These are phyloP conservation scores for Colletotrichum sojae DNA, from an alignment of 2,329 filamentous ascomycete species.

Conservation along the genomic window DNA sequence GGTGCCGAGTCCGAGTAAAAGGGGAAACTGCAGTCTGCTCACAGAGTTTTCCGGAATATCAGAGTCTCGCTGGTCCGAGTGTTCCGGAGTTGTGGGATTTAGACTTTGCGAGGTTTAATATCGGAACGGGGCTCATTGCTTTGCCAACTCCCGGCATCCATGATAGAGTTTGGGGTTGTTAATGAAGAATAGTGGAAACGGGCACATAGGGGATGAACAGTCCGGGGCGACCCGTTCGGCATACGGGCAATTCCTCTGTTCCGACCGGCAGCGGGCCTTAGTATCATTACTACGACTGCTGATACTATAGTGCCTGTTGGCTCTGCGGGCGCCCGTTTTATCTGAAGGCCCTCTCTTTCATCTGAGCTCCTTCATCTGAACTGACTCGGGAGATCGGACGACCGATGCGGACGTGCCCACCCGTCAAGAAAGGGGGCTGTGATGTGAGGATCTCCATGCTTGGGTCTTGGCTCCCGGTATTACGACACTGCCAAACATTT, in stretches of 20 bases:
- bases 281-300: too few species aligned
- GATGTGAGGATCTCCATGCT: not conserved
- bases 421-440: not conserved
- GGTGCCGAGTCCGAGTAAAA: slow-evolving; percentile 2
- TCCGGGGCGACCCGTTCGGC: slow-evolving; percentile 15
- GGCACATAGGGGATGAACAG: slow-evolving; percentile 19
- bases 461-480: not conserved
- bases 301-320: slow-evolving; percentile 1
- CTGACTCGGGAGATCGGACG: slow-evolving; percentile 35
- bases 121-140: slow-evolving; percentile 17
- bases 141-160: slow-evolving; percentile 21
- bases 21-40: not conserved
- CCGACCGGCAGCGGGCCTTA: not conserved
- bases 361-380: slow-evolving; percentile 25
- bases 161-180: slow-evolving; percentile 24
- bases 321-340: not conserved
- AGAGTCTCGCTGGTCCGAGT: slow-evolving; percentile 9
- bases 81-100: slow-evolving; percentile 24
- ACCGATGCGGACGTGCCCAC: not conserved
- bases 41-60: too few species aligned
- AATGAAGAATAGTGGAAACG: slow-evolving; percentile 17
- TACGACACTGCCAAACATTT: not conserved
- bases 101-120: slow-evolving; percentile 29
- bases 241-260: not conserved
- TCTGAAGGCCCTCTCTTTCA: slow-evolving; percentile 5